Conservation (phyloP, 306 rosid genomes). For the Castanea mollissima region DNA sequence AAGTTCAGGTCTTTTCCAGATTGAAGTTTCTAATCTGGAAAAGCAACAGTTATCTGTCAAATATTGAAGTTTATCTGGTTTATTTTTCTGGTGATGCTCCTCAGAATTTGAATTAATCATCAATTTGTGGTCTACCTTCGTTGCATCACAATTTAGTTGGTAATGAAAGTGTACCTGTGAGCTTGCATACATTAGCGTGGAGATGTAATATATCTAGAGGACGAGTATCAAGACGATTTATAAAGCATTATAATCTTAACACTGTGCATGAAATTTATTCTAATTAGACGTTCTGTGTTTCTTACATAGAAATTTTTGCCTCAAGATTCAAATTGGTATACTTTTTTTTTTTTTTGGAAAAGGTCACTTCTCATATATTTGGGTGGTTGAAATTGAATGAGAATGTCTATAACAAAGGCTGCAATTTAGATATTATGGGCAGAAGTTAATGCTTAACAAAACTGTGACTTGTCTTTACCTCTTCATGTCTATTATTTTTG, state of each 20-base stretch:
- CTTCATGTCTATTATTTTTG: background rate
- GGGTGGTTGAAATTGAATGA: background rate
- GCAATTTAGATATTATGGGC: background rate
- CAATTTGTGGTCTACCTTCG: background rate
- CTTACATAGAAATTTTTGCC: background rate
- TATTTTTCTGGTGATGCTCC: background rate
- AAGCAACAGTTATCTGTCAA: background rate
- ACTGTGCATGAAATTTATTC: background rate
- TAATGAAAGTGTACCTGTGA: background rate
- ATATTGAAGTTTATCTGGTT: background rate
- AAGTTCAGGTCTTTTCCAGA: background rate
- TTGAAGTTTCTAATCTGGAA: background rate
- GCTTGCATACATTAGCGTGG: background rate
- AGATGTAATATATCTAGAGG: background rate
- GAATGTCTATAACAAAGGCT: background rate
- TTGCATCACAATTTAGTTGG: background rate
- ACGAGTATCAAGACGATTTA: background rate
- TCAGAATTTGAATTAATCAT: background rate
- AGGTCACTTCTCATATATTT: background rate
- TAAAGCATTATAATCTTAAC: background rate
- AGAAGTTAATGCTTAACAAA: background rate
- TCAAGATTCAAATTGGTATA: background rate
- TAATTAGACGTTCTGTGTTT: background rate
- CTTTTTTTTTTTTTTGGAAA: background rate
- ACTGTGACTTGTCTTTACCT: background rate